Conservation (phyloP, 2,329 filamentous ascomycete genomes). For the Lachnellula subtilissima region DNA sequence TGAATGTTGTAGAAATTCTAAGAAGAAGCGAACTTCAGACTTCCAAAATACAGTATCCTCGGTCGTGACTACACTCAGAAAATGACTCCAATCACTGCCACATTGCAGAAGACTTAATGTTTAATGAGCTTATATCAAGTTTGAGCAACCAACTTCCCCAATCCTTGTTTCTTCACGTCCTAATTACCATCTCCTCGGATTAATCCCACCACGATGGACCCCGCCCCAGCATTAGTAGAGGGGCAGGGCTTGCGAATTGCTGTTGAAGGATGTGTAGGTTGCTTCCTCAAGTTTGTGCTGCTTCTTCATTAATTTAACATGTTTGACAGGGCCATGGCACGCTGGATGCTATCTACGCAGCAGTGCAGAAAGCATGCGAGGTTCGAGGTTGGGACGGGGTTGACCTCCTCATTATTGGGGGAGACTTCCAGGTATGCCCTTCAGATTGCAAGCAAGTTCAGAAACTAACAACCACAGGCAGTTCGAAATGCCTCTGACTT, state of each 20-base stretch:
- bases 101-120: background rate
- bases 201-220: constrained; percentile 19
- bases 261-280: constrained; percentile 76
- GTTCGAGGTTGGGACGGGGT: constrained; percentile 73
- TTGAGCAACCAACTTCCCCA: background rate
- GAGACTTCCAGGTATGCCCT: constrained; percentile 75
- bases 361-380: constrained; percentile 63
- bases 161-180: background rate
- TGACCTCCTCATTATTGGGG: constrained; percentile 89
- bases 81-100: background rate
- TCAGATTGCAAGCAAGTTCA: background rate
- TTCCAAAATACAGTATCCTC: background rate
- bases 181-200: background rate
- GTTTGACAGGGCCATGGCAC: constrained; percentile 74
- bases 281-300: constrained; percentile 10
- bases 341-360: constrained; percentile 84
- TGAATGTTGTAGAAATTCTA: background rate
- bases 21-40: constrained; percentile 4
- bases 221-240: constrained; percentile 22
- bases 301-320: constrained; percentile 8
- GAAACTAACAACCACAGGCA: constrained; percentile 46
- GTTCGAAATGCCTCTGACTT: constrained; percentile 85
- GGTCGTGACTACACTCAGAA: background rate
- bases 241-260: constrained; percentile 64
- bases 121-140: background rate